These are phyloP conservation scores for Dichotomopilus funicola DNA, from an alignment of 2,329 filamentous ascomycete genomes.

Conservation along the genomic window DNA sequence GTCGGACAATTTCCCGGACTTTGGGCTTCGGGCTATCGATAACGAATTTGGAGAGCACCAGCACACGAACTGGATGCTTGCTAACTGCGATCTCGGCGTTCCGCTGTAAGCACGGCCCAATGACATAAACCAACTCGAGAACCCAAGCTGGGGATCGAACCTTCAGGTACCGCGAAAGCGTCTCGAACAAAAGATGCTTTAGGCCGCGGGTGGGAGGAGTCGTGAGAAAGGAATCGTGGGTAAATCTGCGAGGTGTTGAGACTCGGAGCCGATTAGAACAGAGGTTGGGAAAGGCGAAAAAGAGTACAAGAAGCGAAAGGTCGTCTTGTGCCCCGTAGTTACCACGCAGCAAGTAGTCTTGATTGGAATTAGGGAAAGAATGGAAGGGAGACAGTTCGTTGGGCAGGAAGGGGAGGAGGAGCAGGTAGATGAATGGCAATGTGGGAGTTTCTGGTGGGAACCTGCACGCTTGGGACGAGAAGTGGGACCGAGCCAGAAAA, in stretches of 20 bases:
- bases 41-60: neutral
- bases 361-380: constrained; percentile 8
- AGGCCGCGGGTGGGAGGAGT: neutral
- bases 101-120: constrained; percentile 8
- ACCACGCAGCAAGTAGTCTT: constrained; percentile 9
- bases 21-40: constrained; percentile 12
- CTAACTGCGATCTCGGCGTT: constrained; percentile 7
- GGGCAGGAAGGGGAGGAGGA: constrained; percentile 12
- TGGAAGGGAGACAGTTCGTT: constrained; percentile 9
- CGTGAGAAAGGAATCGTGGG: constrained; percentile 2
- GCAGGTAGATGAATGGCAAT: constrained; percentile 21
- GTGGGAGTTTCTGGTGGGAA: constrained; percentile 19
- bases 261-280: constrained; percentile 14
- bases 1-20: constrained; percentile 8
- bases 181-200: constrained; percentile 3
- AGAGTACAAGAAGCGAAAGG: constrained; percentile 14
- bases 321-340: constrained; percentile 13
- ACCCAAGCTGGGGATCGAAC: neutral
- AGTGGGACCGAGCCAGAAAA: constrained; percentile 14
- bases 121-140: neutral
- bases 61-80: constrained; percentile 6
- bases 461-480: constrained; percentile 15
- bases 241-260: constrained; percentile 19
- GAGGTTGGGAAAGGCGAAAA: constrained; percentile 7
- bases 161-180: constrained; percentile 1